Evolutionary conservation across 345 rosid species (phyloP).

Genomic region (Rhizophora apiculata): DNA sequence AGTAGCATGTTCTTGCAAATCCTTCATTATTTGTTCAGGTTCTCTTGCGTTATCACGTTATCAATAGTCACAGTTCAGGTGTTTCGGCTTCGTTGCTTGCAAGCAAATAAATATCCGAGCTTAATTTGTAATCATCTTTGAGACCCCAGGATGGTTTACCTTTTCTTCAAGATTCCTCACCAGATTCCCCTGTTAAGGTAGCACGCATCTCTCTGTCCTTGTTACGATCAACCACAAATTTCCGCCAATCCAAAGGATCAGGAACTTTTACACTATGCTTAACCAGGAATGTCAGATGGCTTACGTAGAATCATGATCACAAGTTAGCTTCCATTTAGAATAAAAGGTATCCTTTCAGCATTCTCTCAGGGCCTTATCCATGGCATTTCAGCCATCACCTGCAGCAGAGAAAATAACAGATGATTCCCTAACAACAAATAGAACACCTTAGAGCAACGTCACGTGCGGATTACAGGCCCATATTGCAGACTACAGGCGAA

Average conservation of each 20-base stretch:
- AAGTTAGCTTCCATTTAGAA: neutral
- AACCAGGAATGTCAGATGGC: too few relatives aligned
- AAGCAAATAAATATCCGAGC: too few relatives aligned
- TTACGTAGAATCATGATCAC: neutral
- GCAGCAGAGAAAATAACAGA: slow-evolving; percentile 48
- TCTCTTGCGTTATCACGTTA: neutral
- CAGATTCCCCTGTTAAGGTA: neutral
- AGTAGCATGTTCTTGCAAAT: slow-evolving; percentile 1
- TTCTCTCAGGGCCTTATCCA: slow-evolving; percentile 14
- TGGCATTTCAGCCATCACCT: slow-evolving; percentile 11
- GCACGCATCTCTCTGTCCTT: neutral
- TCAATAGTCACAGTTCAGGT: neutral
- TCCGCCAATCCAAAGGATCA: neutral
- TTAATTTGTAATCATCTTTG: too few relatives aligned
- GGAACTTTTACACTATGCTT: neutral
- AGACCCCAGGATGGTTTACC: too few relatives aligned
- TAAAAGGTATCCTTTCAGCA: slow-evolving; percentile 6
- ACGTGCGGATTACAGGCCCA: slow-evolving; percentile 65
- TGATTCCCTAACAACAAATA: slow-evolving; percentile 35
- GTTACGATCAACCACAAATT: neutral
- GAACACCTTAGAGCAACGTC: slow-evolving; percentile 68
- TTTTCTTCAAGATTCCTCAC: neutral
- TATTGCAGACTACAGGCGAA: slow-evolving; percentile 59
- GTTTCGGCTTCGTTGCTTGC: neutral
- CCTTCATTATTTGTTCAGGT: neutral